Evolutionary conservation across 2,329 filamentous ascomycete genomes (phyloP).

Genomic region (Clathrospora elynae): DNA sequence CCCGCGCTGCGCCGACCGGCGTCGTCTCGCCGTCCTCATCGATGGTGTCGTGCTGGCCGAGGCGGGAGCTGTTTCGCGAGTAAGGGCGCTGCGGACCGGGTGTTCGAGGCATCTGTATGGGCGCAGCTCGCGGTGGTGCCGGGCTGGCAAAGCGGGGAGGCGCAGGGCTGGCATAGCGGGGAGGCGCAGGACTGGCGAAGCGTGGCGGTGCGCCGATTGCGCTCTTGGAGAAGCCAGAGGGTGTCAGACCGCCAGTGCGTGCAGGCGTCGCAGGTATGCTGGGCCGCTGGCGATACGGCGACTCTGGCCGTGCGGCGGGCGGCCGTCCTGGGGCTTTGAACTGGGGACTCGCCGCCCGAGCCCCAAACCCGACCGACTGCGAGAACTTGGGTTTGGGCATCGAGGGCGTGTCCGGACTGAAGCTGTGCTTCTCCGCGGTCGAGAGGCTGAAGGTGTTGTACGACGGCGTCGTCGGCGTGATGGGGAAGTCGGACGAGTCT

Average conservation of each 20-base stretch:
- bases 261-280: conserved; percentile 53
- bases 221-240: conserved; percentile 60
- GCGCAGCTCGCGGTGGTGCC: conserved; percentile 60
- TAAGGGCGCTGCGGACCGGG: conserved; percentile 52
- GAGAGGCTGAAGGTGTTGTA: conserved; percentile 61
- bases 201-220: conserved; percentile 59
- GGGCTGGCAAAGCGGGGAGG: conserved; percentile 66
- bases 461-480: conserved; percentile 71
- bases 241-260: conserved; percentile 60
- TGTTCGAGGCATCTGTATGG: conserved; percentile 53
- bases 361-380: conserved; percentile 78
- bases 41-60: conserved; percentile 51
- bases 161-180: conserved; percentile 65
- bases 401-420: conserved; percentile 58
- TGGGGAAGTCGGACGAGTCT: conserved; percentile 61
- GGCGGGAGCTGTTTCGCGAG: conserved; percentile 54
- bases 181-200: conserved; percentile 66
- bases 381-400: conserved; percentile 83
- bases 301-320: conserved; percentile 86
- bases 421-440: conserved; percentile 55
- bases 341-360: conserved; percentile 70
- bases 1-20: conserved; percentile 58
- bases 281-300: conserved; percentile 70
- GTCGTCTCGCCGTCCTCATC: conserved; percentile 52
- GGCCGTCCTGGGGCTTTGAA: conserved; percentile 72